A percentile compares a stretch with the other conserved stretches of the same genome.
Conservation (phyloP, 257 asterid species). For the Petrea volubilis region DNA sequence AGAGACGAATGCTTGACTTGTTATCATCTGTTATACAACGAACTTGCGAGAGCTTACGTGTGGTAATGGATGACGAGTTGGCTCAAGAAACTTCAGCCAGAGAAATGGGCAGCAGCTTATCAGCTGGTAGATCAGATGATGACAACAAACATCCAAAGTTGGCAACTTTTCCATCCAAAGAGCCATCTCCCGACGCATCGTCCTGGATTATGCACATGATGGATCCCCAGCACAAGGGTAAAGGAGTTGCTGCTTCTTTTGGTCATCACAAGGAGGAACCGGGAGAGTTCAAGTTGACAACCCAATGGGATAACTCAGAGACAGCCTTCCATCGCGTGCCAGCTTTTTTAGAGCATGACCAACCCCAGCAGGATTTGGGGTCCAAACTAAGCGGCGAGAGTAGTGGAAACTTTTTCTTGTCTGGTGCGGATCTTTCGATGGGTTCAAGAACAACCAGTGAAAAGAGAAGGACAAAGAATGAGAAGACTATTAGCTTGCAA, state of each 20-base stretch:
- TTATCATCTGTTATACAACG: constrained; percentile 58
- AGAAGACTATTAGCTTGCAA: constrained; percentile 75
- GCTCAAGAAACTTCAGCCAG: constrained; percentile 41
- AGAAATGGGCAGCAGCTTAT: constrained; percentile 23
- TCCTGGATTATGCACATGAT: constrained; percentile 47
- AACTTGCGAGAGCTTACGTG: constrained; percentile 59
- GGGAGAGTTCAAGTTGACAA: constrained; percentile 47
- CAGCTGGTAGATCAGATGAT: constrained; percentile 22
- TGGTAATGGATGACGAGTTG: constrained; percentile 63
- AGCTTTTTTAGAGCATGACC: constrained; percentile 31
- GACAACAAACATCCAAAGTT: constrained; percentile 22
- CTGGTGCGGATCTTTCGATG: constrained; percentile 31
- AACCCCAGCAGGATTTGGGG: constrained; percentile 37
- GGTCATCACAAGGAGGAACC: constrained; percentile 44
- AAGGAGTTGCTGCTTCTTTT: constrained; percentile 43
- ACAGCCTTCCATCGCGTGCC: constrained; percentile 28
- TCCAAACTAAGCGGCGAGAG: constrained; percentile 33
- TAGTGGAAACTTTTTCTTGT: constrained; percentile 39
- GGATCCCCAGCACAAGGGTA: constrained; percentile 51
- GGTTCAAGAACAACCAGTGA: constrained; percentile 42
- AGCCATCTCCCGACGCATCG: constrained; percentile 35
- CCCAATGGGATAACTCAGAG: constrained; percentile 40
- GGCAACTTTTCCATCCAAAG: constrained; percentile 27
- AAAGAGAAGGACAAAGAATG: constrained; percentile 57
- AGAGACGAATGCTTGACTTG: constrained; percentile 59